Percentiles rank a stretch among this genome's conserved stretches.
phyloP scores from a whole-genome alignment of 1,284 basidiomycete species.

The Testicularia cyperi region DNA sequence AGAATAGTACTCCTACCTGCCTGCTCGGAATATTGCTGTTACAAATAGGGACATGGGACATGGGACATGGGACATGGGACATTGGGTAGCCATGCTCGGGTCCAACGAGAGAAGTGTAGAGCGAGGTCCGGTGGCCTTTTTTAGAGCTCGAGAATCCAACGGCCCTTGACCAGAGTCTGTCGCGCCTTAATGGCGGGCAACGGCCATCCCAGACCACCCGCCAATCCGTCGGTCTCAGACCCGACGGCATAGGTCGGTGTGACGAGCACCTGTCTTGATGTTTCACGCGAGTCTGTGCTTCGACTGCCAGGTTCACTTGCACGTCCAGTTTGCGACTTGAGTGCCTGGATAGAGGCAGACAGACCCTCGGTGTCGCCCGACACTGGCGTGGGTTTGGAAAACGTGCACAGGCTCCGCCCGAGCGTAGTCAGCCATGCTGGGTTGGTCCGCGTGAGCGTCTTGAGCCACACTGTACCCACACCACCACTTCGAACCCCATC shows the following conservation, averaged over 20 bases:
- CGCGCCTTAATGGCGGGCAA: slow-evolving; percentile 50
- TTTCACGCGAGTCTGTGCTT: too few species aligned
- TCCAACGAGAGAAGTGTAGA: too few species aligned
- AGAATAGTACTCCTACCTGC: too few species aligned
- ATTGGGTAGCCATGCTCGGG: too few species aligned
- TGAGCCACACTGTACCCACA: slow-evolving; percentile 42
- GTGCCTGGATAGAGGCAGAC: slow-evolving; percentile 12
- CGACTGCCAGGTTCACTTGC: too few species aligned
- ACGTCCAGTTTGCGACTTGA: slow-evolving; percentile 18
- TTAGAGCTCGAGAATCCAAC: slow-evolving; percentile 44
- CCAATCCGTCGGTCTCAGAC: slow-evolving; percentile 40
- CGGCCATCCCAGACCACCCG: slow-evolving; percentile 51
- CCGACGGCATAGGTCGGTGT: slow-evolving; percentile 55
- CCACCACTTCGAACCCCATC: too few species aligned
- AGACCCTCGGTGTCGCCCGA: slow-evolving; percentile 5
- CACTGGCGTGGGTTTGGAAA: slow-evolving; percentile 70
- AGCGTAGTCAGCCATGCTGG: slow-evolving; percentile 82
- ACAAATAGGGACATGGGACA: too few species aligned
- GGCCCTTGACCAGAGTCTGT: slow-evolving; percentile 47
- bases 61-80: too few species aligned
- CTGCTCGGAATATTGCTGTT: slow-evolving; percentile 1
- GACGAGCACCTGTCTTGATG: slow-evolving; percentile 38
- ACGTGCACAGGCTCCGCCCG: slow-evolving; percentile 79
- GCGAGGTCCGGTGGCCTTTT: too few species aligned
- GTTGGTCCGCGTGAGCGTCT: slow-evolving; percentile 67